These are phyloP conservation scores for Ceratobasidium sp. DNA, from an alignment of 1,284 basidiomycete species.

Conservation along the genomic window DNA sequence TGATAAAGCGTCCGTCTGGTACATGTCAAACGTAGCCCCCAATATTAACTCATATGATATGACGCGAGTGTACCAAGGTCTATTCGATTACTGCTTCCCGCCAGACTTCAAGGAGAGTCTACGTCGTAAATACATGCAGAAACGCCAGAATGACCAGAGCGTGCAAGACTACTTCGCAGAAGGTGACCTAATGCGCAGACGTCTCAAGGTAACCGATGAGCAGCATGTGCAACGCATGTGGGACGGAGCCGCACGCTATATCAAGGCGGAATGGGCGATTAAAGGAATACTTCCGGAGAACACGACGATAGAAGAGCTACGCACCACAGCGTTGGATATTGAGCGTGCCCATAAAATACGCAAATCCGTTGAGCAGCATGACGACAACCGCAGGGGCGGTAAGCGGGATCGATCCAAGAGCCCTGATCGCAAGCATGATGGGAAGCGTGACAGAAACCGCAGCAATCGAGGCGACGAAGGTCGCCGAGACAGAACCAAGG, in stretches of 20 bases:
- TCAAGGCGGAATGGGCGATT: background rate
- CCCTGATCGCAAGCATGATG: too few relatives aligned
- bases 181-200: background rate
- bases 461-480: too few relatives aligned
- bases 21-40: constrained; percentile 13
- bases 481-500: too few relatives aligned
- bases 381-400: background rate
- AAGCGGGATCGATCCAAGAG: background rate
- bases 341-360: background rate
- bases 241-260: background rate
- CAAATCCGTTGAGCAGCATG: background rate
- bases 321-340: background rate
- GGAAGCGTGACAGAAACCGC: too few relatives aligned
- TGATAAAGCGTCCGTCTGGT: background rate
- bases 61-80: background rate
- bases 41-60: constrained; percentile 3
- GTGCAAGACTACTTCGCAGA: constrained; percentile 49
- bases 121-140: constrained; percentile 42
- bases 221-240: background rate
- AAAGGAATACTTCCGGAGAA: background rate
- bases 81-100: constrained; percentile 62
- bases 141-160: constrained; percentile 42
- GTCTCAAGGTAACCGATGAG: background rate
- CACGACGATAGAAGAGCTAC: background rate
- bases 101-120: constrained; percentile 53